Conservation (phyloP, 306 rosid genomes). For the Quillaja saponaria region DNA sequence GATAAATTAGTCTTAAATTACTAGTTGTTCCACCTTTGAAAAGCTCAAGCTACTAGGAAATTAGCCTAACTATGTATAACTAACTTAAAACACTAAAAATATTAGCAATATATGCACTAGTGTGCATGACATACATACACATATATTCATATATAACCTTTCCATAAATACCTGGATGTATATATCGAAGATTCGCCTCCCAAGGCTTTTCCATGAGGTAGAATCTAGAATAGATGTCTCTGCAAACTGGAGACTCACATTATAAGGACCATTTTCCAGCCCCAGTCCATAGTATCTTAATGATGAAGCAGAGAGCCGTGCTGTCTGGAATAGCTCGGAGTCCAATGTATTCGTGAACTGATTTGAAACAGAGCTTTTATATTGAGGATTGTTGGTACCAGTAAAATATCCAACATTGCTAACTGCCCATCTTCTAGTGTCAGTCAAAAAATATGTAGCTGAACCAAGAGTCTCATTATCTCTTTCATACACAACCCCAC, state of each 20-base stretch:
- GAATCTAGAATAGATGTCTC: constrained; percentile 48
- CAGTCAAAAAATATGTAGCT: constrained; percentile 62
- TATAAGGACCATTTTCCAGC: constrained; percentile 65
- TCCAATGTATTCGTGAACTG: constrained; percentile 49
- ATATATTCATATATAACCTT: no score
- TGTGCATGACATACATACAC: no score
- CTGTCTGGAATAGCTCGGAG: constrained; percentile 63
- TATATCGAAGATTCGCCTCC: constrained; percentile 69
- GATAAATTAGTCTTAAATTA: background rate
- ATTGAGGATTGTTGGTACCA: constrained; percentile 24
- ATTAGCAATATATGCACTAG: no score
- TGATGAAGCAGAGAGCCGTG: constrained; percentile 75
- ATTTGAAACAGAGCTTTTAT: constrained; percentile 27
- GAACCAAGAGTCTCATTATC: constrained; percentile 68
- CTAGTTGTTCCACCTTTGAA: background rate
- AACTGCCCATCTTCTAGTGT: constrained; percentile 59
- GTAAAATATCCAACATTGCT: constrained; percentile 69
- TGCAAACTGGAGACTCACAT: constrained; percentile 62
- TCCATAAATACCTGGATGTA: constrained; percentile 61
- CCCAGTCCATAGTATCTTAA: constrained; percentile 80
- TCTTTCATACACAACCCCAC: constrained; percentile 40
- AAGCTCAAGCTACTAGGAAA: background rate
- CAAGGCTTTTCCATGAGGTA: constrained; percentile 61
- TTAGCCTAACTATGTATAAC: background rate
- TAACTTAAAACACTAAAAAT: background rate